Conservation (phyloP, 2,329 filamentous ascomycete genomes). For the Falciphora oryzae region DNA sequence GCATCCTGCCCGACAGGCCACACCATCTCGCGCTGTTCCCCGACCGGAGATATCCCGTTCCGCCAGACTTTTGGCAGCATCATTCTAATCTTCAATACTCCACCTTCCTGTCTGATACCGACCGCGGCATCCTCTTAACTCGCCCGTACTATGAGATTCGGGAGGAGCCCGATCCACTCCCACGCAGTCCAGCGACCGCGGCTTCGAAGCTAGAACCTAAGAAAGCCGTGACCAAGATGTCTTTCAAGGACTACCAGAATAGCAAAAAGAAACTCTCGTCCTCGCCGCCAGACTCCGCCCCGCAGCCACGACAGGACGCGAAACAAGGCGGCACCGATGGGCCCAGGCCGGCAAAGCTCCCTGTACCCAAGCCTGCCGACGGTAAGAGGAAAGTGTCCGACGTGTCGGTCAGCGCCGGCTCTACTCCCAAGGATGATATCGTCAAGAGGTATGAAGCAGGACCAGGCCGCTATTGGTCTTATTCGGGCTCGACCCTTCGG, state of each 20-base stretch:
- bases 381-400: conserved; percentile 11
- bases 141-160: conserved; percentile 52
- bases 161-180: conserved; percentile 34
- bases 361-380: conserved; percentile 12
- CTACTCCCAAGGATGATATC: not conserved
- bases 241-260: conserved; percentile 54
- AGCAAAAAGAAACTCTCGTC: conserved; percentile 33
- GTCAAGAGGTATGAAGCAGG: conserved; percentile 10
- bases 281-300: conserved; percentile 27
- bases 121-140: conserved; percentile 52
- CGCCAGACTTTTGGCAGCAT: conserved; percentile 38
- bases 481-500: not conserved
- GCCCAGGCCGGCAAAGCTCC: conserved; percentile 15
- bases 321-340: conserved; percentile 16
- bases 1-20: conserved; percentile 18
- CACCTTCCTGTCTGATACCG: conserved; percentile 51
- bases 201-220: conserved; percentile 21
- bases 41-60: conserved; percentile 40
- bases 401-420: not conserved
- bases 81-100: conserved; percentile 47
- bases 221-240: conserved; percentile 41
- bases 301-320: conserved; percentile 9
- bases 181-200: conserved; percentile 11
- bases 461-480: conserved; percentile 9
- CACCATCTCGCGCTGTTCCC: conserved; percentile 47